Percentiles rank a stretch among this genome's conserved stretches.
Conservation (phyloP, 306 rosid genomes). For the Prunus campanulata region DNA sequence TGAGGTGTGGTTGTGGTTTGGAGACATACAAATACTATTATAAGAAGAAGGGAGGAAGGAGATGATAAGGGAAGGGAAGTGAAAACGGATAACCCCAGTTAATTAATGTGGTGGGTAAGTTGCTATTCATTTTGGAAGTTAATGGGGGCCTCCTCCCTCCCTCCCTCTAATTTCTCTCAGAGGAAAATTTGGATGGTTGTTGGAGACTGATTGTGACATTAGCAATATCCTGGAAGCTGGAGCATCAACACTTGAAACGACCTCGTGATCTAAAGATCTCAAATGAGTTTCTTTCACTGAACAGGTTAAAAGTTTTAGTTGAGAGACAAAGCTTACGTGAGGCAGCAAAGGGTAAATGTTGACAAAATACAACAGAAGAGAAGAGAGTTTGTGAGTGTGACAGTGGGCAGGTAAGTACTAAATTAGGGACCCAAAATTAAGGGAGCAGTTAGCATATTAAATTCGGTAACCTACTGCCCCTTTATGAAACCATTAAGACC, state of each 20-base stretch:
- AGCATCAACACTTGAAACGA: not conserved
- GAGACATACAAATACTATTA: conserved; percentile 15
- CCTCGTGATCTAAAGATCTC: not conserved
- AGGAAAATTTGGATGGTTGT: conserved; percentile 43
- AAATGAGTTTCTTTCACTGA: too few species aligned
- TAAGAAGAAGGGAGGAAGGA: not conserved
- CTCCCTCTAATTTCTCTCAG: not conserved
- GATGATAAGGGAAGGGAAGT: conserved; percentile 24
- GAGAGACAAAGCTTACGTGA: not conserved
- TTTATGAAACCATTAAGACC: not conserved
- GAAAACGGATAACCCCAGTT: not conserved
- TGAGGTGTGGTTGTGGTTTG: conserved; percentile 20
- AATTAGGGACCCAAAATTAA: conserved; percentile 26
- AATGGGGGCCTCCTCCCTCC: not conserved
- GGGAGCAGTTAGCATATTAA: conserved; percentile 47
- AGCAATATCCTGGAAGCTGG: conserved; percentile 18
- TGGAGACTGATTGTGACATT: conserved; percentile 40
- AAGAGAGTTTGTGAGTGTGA: not conserved
- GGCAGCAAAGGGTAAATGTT: too few species aligned
- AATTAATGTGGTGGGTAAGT: conserved; percentile 39
- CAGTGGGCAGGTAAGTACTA: conserved; percentile 20
- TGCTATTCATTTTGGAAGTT: conserved; percentile 17
- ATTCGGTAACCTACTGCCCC: conserved; percentile 54
- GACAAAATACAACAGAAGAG: too few species aligned
- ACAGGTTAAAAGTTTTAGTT: not conserved